Base-by-base conservation (phyloP, 306 rosid genomes). In the Lotus japonicus region DNA sequence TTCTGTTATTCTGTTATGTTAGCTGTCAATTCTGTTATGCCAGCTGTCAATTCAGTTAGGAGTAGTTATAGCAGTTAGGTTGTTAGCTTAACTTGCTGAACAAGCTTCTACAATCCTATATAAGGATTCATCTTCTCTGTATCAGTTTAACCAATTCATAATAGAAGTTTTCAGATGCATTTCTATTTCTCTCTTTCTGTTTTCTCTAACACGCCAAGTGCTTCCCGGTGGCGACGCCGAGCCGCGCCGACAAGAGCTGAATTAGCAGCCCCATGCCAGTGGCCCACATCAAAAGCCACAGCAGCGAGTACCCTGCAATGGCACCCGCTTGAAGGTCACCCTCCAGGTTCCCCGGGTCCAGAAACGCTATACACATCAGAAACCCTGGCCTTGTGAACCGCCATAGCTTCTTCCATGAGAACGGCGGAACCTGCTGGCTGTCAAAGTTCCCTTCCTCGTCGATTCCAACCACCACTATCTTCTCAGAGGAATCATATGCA, bases 291-390 rank as follows among this genome's bases (percentile, higher is more conserved):
- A 94, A 87, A 11, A 94, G 84, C 99, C 99, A 94, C 60, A 94
- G 46, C 60, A 90, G 73, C 13, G 99, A 94, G 83, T 90, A 90
- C 38, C 99, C 99, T 0, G 97, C 99, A 58, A 86, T 70, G 11
- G 96, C 99, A 13, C 99, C 99, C 0, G 99, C 86, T 70, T 94
- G 99, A 10, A 94, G 95, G 73, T 94, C 97, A 4, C 97, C 97
- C 71, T 94, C 99, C 61, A 94, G 31, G 74, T 94, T 94, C 26
- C 99, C 99, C 0, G 99, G 97, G 76, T 94, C 99, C 11, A 94
- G 74, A 62, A 94, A 94, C 10, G 97, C 97, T 44, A 94, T 90
- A 73, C 97, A 90, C 97, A 90, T 90, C 10, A 94, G 71, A 64
- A 94, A 94, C 11, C 99, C 99, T 8, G 99, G 99, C 0, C 99